phyloP scores from a whole-genome alignment of 2,329 filamentous ascomycete genomes.

The Paecilomyces niveus region DNA sequence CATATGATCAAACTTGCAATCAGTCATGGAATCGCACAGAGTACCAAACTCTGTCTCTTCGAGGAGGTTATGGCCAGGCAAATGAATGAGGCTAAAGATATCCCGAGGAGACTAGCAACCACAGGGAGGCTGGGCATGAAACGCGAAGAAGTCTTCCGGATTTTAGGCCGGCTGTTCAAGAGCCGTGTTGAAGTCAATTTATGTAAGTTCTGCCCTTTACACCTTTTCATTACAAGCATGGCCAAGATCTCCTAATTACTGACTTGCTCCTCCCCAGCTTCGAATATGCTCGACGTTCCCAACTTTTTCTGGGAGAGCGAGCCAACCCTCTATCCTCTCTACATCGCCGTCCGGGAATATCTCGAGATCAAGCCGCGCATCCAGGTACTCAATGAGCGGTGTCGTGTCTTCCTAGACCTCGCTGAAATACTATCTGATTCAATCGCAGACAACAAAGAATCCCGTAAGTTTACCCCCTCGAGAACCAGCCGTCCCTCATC shows the following conservation, averaged over 20 bases:
- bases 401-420: slow-evolving; percentile 90
- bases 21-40: slow-evolving; percentile 94
- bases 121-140: slow-evolving; percentile 90
- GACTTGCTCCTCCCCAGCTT: slow-evolving; percentile 51
- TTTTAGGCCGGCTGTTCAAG: slow-evolving; percentile 84
- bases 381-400: slow-evolving; percentile 94
- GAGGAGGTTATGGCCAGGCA: slow-evolving; percentile 94
- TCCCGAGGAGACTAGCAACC: slow-evolving; percentile 80
- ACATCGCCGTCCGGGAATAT: slow-evolving; percentile 90
- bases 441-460: slow-evolving; percentile 93
- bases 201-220: slow-evolving; percentile 55
- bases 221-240: neutral
- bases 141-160: slow-evolving; percentile 82
- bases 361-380: slow-evolving; percentile 95
- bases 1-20: slow-evolving; percentile 99
- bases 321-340: slow-evolving; percentile 88
- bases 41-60: slow-evolving; percentile 92
- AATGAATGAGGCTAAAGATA: slow-evolving; percentile 86
- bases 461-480: slow-evolving; percentile 39
- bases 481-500: too few species aligned
- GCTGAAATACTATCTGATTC: slow-evolving; percentile 91
- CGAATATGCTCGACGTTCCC: slow-evolving; percentile 90
- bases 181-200: slow-evolving; percentile 95
- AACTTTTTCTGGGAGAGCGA: slow-evolving; percentile 99
- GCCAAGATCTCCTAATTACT: neutral